These are phyloP conservation scores for Triangularia verruculosa DNA, from an alignment of 2,329 filamentous ascomycete genomes.

Conservation along the genomic window DNA sequence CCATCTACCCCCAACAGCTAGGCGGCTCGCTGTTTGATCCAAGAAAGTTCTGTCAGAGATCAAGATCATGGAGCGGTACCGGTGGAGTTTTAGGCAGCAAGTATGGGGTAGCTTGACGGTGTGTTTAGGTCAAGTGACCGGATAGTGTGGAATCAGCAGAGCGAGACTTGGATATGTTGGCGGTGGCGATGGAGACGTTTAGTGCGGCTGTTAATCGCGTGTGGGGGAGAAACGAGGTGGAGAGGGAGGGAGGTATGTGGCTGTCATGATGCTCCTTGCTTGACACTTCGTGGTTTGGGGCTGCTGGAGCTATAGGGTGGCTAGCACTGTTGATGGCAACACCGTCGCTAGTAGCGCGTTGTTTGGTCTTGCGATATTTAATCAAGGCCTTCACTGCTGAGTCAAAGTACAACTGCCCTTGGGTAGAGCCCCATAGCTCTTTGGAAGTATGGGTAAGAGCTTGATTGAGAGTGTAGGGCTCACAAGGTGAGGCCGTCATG, in stretches of 20 bases:
- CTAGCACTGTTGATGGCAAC: too few species aligned
- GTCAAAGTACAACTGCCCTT: too few species aligned
- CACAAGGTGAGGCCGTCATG: too few species aligned
- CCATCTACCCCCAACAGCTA: neutral
- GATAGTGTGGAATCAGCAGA: neutral
- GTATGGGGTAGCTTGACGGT: neutral
- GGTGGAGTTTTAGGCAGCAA: neutral
- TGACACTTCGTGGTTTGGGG: too few species aligned
- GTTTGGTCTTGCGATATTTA: too few species aligned
- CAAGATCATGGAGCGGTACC: neutral
- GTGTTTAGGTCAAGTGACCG: neutral
- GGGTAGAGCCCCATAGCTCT: too few species aligned
- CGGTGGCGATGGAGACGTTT: neutral
- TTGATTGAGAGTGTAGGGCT: too few species aligned
- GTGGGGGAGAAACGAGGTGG: neutral
- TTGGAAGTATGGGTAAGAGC: too few species aligned
- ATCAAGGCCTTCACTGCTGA: too few species aligned
- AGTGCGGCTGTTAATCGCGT: neutral
- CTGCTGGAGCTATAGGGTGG: too few species aligned
- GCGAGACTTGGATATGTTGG: neutral
- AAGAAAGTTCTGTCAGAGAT: neutral
- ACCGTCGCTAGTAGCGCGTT: too few species aligned
- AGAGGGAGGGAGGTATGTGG: neutral
- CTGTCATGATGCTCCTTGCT: neutral
- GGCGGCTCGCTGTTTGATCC: neutral